Evolutionary conservation across 2,329 filamentous ascomycete genomes (phyloP).

Genomic region (Fusarium sp.): DNA sequence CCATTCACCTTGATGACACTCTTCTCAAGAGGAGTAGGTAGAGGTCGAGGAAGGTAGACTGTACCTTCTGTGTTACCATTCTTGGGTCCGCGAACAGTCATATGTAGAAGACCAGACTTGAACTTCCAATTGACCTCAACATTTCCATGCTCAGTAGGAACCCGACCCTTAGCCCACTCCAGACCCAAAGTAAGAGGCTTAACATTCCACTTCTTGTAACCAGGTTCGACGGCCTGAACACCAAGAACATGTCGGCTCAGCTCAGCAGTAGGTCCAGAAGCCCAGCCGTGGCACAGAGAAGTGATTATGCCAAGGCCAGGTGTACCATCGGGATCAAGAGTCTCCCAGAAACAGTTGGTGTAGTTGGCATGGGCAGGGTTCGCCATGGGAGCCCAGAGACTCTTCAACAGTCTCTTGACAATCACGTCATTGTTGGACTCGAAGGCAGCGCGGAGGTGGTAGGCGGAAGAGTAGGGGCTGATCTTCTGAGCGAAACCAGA

Average conservation of each 20-base stretch:
- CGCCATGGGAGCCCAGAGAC: neutral
- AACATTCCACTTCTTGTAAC: neutral
- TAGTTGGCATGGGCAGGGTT: neutral
- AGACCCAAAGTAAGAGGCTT: neutral
- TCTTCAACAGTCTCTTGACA: neutral
- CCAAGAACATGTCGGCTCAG: neutral
- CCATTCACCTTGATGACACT: neutral
- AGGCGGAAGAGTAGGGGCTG: neutral
- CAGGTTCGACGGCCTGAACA: neutral
- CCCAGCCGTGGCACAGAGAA: neutral
- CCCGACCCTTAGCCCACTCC: neutral
- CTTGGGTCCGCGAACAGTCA: neutral
- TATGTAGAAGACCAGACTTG: neutral
- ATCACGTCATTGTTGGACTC: neutral
- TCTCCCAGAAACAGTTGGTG: constrained; percentile 10
- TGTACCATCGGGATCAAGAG: neutral
- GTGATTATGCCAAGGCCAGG: neutral
- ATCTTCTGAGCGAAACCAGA: constrained; percentile 9
- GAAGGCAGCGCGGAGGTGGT: neutral
- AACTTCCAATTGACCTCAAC: constrained; percentile 1
- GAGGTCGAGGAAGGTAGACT: neutral
- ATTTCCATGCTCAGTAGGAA: neutral
- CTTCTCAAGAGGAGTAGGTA: neutral
- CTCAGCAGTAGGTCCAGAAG: neutral
- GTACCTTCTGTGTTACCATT: neutral